Conservation (phyloP, 768 basidiomycete species). For the Tylopilus balloui region DNA sequence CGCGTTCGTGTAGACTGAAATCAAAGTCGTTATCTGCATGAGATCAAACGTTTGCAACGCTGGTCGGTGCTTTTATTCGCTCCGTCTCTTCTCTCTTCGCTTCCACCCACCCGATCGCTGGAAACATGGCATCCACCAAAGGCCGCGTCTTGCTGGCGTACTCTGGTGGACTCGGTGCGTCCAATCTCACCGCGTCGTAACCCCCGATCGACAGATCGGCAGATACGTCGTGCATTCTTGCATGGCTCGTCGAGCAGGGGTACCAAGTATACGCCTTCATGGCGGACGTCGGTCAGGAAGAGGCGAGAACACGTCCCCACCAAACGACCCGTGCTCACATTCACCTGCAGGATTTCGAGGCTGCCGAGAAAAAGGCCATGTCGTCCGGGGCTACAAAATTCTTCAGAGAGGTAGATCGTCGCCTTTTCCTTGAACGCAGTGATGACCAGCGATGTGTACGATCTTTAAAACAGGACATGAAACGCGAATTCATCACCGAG, state of each 20-base stretch:
- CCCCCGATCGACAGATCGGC: constrained; percentile 10
- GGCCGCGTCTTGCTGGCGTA: constrained; percentile 96
- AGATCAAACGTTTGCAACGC: not conserved
- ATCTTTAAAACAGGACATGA: constrained; percentile 73
- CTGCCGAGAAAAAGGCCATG: constrained; percentile 86
- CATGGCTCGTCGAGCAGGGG: constrained; percentile 97
- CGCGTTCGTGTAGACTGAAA: too few relatives aligned
- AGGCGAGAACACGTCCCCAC: constrained; percentile 41
- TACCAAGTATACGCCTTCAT: constrained; percentile 98
- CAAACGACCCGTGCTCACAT: not conserved
- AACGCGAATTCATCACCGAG: constrained; percentile 91
- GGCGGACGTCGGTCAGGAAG: constrained; percentile 92
- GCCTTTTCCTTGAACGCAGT: too few relatives aligned
- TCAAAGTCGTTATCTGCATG: too few relatives aligned
- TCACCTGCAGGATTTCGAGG: constrained; percentile 74
- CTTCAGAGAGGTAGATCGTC: constrained; percentile 66
- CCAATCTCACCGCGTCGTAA: not conserved
- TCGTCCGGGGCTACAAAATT: constrained; percentile 94
- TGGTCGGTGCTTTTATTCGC: not conserved
- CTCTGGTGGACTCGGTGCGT: constrained; percentile 94
- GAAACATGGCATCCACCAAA: constrained; percentile 34
- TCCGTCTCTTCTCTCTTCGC: not conserved
- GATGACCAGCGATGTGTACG: not conserved
- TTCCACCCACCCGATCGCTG: not conserved
- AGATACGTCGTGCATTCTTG: constrained; percentile 98